Evolutionary conservation across 2,329 filamentous ascomycete genomes (phyloP), one percentile per base, ranked within the genome.

Genomic region (Colletotrichum sp.): DNA sequence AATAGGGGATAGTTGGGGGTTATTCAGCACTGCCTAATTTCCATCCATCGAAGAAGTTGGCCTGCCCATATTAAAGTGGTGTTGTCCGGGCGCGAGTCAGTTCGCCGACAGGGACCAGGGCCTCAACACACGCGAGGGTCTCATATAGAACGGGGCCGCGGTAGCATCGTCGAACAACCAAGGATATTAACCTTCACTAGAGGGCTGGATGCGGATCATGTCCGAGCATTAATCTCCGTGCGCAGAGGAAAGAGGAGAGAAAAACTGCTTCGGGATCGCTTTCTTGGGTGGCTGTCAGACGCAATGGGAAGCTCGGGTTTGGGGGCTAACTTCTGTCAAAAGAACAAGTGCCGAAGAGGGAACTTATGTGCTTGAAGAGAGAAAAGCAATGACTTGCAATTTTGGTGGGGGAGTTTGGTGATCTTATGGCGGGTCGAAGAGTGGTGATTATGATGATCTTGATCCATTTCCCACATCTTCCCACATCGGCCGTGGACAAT

Each of bases 401-500:
- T 25, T 18, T 25, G 25, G 61, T 28, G 73, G 61, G 55, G 68
- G 30, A 52, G 15, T n/a, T 43, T 62, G 62, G 8, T 62, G 69
- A 75, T 72, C 69, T 55, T 34, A 62, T 30, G 16, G 73, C 69
- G 69, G 73, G 62, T 55, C 69, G 16, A 62, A 32, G 62, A 22
- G 55, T n/a, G 43, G 43, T 71, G 61, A 67, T 73, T 68, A 52
- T 58, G 64, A 75, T 75, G 64, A 75, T 75, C 64, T 68, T 48
- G 43, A 13, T 25, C 30, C 43, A 16, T 27, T 36, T 58, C 32
- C 34, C 28, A 61, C 28, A 25, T 43, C 32, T 52, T 52, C 43
- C 30, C 55, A 61, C 34, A 25, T 56, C 32, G 66, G 52, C 27
- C 30, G 48, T 62, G 55, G 61, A 30, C 30, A n/a, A 64, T 48